Conservation (phyloP, 2,329 filamentous ascomycete species). For the Didymella pinodella region DNA sequence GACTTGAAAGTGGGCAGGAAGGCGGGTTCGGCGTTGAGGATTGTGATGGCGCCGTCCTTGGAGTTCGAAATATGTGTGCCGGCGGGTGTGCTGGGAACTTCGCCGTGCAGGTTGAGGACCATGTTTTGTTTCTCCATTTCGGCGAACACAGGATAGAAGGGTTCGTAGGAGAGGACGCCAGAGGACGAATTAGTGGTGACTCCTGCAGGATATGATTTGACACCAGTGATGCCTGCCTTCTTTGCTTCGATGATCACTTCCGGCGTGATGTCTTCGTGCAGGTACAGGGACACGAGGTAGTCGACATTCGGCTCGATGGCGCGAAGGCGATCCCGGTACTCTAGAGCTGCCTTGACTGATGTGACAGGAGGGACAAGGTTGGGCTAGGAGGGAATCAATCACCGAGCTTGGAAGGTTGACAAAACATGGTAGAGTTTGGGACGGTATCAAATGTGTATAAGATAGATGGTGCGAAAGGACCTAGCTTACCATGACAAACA, state of each 20-base stretch:
- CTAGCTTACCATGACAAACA: conserved; percentile 61
- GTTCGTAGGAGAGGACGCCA: conserved; percentile 73
- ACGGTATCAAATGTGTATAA: background rate
- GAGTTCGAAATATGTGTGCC: conserved; percentile 21
- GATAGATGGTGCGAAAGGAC: background rate
- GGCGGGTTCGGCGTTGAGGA: conserved; percentile 72
- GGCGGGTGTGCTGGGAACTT: conserved; percentile 67
- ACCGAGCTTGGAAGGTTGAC: background rate
- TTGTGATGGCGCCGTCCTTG: conserved; percentile 43
- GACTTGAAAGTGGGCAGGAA: conserved; percentile 83
- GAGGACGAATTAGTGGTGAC: conserved; percentile 63
- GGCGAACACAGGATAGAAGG: conserved; percentile 81
- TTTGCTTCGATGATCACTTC: conserved; percentile 74
- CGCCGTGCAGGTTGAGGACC: conserved; percentile 93
- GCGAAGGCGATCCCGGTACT: conserved; percentile 55
- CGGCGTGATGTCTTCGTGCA: conserved; percentile 59
- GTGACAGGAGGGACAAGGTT: conserved; percentile 61
- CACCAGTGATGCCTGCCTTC: conserved; percentile 72
- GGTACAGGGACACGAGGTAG: conserved; percentile 61
- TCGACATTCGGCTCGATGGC: conserved; percentile 58
- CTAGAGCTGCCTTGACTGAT: conserved; percentile 56
- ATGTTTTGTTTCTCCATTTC: conserved; percentile 86
- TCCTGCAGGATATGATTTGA: conserved; percentile 72
- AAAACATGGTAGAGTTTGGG: background rate
- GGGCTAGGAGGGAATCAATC: conserved; percentile 46